Evolutionary conservation across 75 land plant species (phyloP), one percentile per base, ranked within the genome.

Genomic region (Ceratopteris richardii): DNA sequence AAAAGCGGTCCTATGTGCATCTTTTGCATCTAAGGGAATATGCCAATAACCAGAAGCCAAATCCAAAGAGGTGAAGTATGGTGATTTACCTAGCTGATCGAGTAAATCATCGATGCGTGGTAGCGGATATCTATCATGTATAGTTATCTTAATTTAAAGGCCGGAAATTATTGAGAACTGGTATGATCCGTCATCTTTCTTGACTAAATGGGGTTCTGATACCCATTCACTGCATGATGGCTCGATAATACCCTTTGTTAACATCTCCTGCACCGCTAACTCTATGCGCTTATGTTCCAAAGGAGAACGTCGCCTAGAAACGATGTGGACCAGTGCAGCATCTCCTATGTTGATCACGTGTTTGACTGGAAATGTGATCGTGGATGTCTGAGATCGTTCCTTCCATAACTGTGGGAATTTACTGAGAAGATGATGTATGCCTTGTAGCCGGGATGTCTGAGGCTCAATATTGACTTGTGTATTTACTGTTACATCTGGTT

Each of bases 41-140:
- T 65, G 60, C 46, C 60, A 56, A 42, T 65, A 65, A 17, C 67
- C 67, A 17, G 59, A 65, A 1, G n/a, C 23, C 7, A 65, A 46
- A 65, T 65, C 67, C 4, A 65, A 22, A 18, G 33, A 57, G n/a
- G 67, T 65, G 60, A 65, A 65, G 17, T 29, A 56, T 30, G 28
- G 3, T 3, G 30, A 31, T 7, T 31, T 28, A 3, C 47, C 67
- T 16, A 65, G 28, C 11, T 40, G 59, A 41, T 65, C 59, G 20
- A 56, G 42, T 13, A 56, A 29, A 16, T 65, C 59, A 19, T 52
- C 59, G 14, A 56, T 65, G 1, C 33, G 46, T 27, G 67, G 67
- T 23, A 65, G 23, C 4, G 58, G 59, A 30, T 65, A 65, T 22
- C 14, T 19, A 40, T 65, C 60, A 19, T 22, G 39, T 7, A 26